phyloP scores from a whole-genome alignment of 108 stramenopile species.

The Hondaea fermentalgiana region DNA sequence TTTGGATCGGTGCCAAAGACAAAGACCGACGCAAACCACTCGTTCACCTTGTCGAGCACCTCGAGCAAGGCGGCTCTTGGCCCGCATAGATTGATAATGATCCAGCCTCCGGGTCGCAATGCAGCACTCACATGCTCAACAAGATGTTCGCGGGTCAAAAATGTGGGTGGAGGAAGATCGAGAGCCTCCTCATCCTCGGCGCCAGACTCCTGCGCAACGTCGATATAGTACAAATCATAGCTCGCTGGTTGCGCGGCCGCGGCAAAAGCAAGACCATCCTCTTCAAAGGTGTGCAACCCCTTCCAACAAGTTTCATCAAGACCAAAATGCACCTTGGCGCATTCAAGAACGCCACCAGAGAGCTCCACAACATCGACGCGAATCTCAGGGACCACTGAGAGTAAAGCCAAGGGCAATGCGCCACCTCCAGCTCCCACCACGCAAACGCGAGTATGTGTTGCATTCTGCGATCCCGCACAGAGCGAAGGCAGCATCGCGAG shows the following conservation, averaged over 20 bases:
- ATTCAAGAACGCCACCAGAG: neutral
- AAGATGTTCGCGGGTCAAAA: neutral
- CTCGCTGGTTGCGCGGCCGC: neutral
- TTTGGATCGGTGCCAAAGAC: slow-evolving; percentile 9
- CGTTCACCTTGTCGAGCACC: neutral
- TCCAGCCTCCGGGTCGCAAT: neutral
- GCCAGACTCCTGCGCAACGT: neutral
- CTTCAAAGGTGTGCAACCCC: neutral
- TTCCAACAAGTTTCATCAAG: neutral
- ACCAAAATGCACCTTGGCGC: neutral
- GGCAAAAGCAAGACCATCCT: neutral
- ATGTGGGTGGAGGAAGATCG: neutral
- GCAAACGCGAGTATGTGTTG: neutral
- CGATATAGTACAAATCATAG: neutral
- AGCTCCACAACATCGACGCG: neutral
- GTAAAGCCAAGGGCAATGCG: neutral
- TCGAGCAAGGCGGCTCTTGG: neutral
- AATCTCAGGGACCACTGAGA: neutral
- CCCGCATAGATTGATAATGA: neutral
- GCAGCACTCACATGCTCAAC: neutral
- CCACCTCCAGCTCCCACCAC: neutral
- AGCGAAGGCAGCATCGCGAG: neutral
- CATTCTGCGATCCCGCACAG: neutral
- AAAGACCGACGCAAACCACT: neutral
- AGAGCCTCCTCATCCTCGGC: neutral